phyloP scores from a whole-genome alignment of 2,329 filamentous ascomycete genomes.

The Atkinsonella texensis region DNA sequence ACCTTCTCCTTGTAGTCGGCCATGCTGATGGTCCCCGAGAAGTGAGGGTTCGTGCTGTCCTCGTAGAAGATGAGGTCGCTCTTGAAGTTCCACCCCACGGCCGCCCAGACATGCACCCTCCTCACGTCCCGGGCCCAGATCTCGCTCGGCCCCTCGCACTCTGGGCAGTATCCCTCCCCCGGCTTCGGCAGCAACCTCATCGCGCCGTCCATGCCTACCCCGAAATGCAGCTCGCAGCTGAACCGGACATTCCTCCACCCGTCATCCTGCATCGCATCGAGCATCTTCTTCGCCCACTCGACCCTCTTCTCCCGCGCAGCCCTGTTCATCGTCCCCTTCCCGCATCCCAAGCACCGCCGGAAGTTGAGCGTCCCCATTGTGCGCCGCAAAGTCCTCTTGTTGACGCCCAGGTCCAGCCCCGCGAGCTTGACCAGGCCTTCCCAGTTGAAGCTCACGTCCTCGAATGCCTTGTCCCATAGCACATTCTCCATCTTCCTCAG shows the following conservation, averaged over 20 bases:
- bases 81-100: conserved; percentile 24
- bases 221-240: conserved; percentile 26
- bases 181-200: conserved; percentile 22
- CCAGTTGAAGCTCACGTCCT: conserved; percentile 22
- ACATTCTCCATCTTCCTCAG: conserved; percentile 25
- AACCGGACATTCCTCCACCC: conserved; percentile 22
- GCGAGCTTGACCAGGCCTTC: conserved; percentile 21
- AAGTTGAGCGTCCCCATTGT: conserved; percentile 26
- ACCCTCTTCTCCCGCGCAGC: conserved; percentile 20
- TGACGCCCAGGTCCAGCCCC: conserved; percentile 20
- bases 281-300: conserved; percentile 22
- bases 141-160: conserved; percentile 14
- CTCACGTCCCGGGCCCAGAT: conserved; percentile 22
- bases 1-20: conserved; percentile 22
- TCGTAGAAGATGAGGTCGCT: conserved; percentile 27
- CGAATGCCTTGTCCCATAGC: conserved; percentile 24
- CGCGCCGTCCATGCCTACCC: conserved; percentile 24
- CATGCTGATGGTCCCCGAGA: conserved; percentile 20
- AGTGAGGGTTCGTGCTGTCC: conserved; percentile 21
- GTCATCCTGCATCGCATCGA: conserved; percentile 18
- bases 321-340: conserved; percentile 18
- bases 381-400: conserved; percentile 23
- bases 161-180: conserved; percentile 22
- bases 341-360: conserved; percentile 21
- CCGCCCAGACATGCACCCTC: conserved; percentile 23